Evolutionary conservation across 129 eudicot species (phyloP).

Genomic region (Mikania micrantha): DNA sequence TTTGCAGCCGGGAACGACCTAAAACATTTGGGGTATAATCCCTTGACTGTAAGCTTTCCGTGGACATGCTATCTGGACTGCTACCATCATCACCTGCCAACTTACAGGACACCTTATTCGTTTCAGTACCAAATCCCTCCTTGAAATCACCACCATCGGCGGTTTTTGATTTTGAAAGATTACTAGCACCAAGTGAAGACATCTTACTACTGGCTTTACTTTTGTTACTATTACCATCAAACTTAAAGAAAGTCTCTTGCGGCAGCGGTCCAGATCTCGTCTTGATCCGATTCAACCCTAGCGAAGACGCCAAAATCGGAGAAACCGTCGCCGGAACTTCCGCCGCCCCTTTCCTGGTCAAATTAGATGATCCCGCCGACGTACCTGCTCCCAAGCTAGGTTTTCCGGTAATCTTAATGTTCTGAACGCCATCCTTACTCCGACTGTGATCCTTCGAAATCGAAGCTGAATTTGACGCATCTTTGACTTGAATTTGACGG

Average conservation of each 20-base stretch:
- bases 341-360: conserved; percentile 26
- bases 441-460: neutral
- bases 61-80: conserved; percentile 39
- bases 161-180: conserved; percentile 44
- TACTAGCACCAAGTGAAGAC: conserved; percentile 64
- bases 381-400: conserved; percentile 3
- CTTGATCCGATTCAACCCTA: conserved; percentile 88
- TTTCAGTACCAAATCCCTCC: conserved; percentile 28
- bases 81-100: conserved; percentile 43
- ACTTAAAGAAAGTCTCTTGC: conserved; percentile 92
- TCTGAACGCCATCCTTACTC: conserved; percentile 17
- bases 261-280: conserved; percentile 99
- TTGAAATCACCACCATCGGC: conserved; percentile 15
- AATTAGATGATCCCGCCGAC: conserved; percentile 19
- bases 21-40: conserved; percentile 59
- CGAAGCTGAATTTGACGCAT: conserved; percentile 15
- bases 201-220: conserved; percentile 23
- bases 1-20: conserved; percentile 55
- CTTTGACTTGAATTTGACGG: conserved; percentile 40
- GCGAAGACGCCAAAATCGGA: conserved; percentile 78
- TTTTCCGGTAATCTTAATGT: conserved; percentile 1
- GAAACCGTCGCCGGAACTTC: conserved; percentile 51
- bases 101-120: conserved; percentile 12
- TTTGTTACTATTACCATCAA: conserved; percentile 18
- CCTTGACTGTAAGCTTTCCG: conserved; percentile 40